Evolutionary conservation across 2,329 filamentous ascomycete species (phyloP), one percentile per base, ranked within the genome.

Genomic region (Acrodontium crateriforme): DNA sequence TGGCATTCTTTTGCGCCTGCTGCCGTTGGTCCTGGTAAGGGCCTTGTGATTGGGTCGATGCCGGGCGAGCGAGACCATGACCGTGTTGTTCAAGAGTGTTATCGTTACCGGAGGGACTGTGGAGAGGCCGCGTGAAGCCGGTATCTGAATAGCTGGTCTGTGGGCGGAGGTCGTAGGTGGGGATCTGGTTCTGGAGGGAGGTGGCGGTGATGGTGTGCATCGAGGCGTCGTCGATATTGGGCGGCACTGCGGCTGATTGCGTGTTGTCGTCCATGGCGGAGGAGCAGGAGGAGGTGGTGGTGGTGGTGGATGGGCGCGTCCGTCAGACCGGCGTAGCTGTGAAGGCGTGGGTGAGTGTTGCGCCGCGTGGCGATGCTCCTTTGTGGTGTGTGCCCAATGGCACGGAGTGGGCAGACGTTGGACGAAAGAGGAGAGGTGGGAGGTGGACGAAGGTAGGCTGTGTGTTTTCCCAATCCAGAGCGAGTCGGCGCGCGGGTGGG

Each of bases 61-160:
- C 41, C 9, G 49, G 49, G 31, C 49, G 36, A 31, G 42, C 48
- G 14, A 48, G 35, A 11, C 44, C 46, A 27, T 45, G 46, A 28
- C 47, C 47, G 24, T 42, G 45, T 30, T 49, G 46, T 44, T 49
- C 52, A 36, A 31, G 55, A 35, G 34, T 57, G 45, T 44, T 58
- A 34, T 60, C 57, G n/a, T n/a, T n/a, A 24, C 50, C 50, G 12
- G 59, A 55, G 20, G 57, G 56, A 30, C 58, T 55, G 35, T 59
- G 58, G n/a, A n/a, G n/a, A 30, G 56, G 51, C 35, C 60, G 54
- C 24, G 51, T 52, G 45, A 56, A 59, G 33, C 52, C 54, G 6
- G 61, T 65, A 48, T 65, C 62, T 20, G 61, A 65, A 51, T 65
- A 65, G n/a, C 59, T 63, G 3, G 62, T 65, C 22, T 65, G 65